Evolutionary conservation across 2,329 filamentous ascomycete species (phyloP), one percentile per base, ranked within the genome.

Genomic region (Capronia americana): DNA sequence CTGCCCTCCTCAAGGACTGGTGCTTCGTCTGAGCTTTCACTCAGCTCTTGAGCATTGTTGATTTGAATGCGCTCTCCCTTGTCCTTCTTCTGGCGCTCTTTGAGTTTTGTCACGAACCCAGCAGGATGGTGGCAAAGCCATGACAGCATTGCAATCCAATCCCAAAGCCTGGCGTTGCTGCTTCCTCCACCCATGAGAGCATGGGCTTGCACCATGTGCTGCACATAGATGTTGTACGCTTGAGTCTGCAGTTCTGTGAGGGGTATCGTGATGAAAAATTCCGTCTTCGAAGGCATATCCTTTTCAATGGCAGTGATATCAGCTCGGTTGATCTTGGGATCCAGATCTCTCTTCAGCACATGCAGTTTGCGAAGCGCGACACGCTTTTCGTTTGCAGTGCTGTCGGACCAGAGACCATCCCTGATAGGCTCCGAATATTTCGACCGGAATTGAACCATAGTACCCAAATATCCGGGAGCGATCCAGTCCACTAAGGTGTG

Each of bases 401-500:
- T 93, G 68, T 94, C 90, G 1, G 78, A 74, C 65, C 86, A 90
- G 1, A 93, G 82, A 0, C 93, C 93, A 11, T 85, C 79, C 61
- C 89, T 83, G 69, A 97, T 97, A 0, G 92, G 91, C 2, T 83
- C 84, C 4, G 87, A 85, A 74, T 90, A 97, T n/a, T 88, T 85
- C 0, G 82, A 75, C 23, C 82, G 84, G 76, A 97, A 97, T 73
- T 93, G 89, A 0, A 77, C 73, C 10, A 84, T 77, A 3, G 86
- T 83, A 0, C 92, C 92, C 2, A 97, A 82, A 75, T 92, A 97
- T 26, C 87, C 87, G 0, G 91, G 91, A 1, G 92, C 89, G 58
- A 95, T 88, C 92, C 92, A 97, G 69, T 93, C 86, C 65, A 97
- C 90, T 87, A 96, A 92, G n/a, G 88, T 81, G 74, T 89, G 92